Evolutionary conservation across 345 rosid genomes (phyloP).

Genomic region (Psidium friedrichsthalianum): DNA sequence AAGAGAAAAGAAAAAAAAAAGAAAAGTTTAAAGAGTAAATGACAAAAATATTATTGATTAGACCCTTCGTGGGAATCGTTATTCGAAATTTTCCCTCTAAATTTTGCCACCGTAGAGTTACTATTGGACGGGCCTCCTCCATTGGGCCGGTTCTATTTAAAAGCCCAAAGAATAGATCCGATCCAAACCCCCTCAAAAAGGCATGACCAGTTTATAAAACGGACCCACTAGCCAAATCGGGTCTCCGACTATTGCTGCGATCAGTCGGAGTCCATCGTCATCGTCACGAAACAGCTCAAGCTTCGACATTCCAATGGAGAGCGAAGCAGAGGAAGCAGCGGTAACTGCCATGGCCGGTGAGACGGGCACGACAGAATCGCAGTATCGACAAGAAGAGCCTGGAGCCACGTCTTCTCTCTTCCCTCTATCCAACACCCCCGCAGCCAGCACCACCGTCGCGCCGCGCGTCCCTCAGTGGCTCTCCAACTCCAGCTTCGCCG

Average conservation of each 20-base stretch:
- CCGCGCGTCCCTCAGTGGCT: conserved; percentile 53
- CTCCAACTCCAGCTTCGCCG: conserved; percentile 72
- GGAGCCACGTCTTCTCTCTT: conserved; percentile 1
- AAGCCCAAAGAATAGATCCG: not conserved
- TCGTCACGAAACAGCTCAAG: not conserved
- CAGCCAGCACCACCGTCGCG: conserved; percentile 9
- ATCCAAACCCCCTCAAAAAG: not conserved
- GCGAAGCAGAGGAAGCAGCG: not conserved
- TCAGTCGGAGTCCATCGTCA: not conserved
- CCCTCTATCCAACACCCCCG: conserved; percentile 26
- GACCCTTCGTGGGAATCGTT: too few relatives aligned
- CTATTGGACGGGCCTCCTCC: not conserved
- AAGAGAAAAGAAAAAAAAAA: too few relatives aligned
- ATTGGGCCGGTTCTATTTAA: not conserved
- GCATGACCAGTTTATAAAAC: not conserved
- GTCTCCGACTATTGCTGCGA: not conserved
- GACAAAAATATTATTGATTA: too few relatives aligned
- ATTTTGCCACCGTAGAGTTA: too few relatives aligned
- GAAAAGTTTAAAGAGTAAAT: too few relatives aligned
- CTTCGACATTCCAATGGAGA: not conserved
- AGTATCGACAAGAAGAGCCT: not conserved
- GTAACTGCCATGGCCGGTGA: not conserved
- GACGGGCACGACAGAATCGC: not conserved
- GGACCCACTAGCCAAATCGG: not conserved
- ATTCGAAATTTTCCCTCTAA: too few relatives aligned